phyloP scores from a whole-genome alignment of 305 asterid genomes.

The Striga hermonthica region DNA sequence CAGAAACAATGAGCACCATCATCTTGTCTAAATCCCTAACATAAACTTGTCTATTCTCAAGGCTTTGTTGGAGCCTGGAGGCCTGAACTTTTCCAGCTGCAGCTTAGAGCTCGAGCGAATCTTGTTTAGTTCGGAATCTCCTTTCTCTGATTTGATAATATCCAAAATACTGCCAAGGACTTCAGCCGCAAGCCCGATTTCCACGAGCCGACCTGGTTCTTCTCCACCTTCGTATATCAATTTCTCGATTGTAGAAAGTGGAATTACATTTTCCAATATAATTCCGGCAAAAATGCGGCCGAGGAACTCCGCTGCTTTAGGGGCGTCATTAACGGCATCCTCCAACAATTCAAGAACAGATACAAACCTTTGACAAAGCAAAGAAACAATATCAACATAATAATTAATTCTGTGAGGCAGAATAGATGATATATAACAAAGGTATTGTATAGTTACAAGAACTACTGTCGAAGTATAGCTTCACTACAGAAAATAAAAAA shows the following conservation, averaged over 20 bases:
- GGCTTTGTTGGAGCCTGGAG: conserved; percentile 39
- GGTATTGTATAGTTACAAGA: background rate
- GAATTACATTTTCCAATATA: conserved; percentile 39
- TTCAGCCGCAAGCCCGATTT: conserved; percentile 57
- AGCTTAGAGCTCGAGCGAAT: conserved; percentile 48
- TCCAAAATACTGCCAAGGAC: conserved; percentile 54
- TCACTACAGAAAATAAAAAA: background rate
- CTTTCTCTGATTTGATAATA: conserved; percentile 50
- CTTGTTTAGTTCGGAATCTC: conserved; percentile 51
- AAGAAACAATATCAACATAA: background rate
- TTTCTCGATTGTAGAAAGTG: conserved; percentile 44
- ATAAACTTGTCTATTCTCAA: conserved; percentile 47
- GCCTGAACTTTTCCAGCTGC: conserved; percentile 48
- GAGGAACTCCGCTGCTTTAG: conserved; percentile 57
- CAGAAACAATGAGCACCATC: conserved; percentile 28
- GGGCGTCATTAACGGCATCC: conserved; percentile 62
- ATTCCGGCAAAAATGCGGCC: conserved; percentile 49
- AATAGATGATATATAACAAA: background rate
- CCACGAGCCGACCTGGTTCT: conserved; percentile 49
- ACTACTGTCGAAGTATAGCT: background rate
- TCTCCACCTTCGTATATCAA: conserved; percentile 56
- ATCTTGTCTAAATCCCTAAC: conserved; percentile 26
- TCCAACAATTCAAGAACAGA: conserved; percentile 44
- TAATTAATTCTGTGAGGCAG: background rate
- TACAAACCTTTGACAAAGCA: conserved; percentile 40